These are phyloP conservation scores for Aspergillus sp. DNA, from an alignment of 2,329 filamentous ascomycete genomes.

Conservation along the genomic window DNA sequence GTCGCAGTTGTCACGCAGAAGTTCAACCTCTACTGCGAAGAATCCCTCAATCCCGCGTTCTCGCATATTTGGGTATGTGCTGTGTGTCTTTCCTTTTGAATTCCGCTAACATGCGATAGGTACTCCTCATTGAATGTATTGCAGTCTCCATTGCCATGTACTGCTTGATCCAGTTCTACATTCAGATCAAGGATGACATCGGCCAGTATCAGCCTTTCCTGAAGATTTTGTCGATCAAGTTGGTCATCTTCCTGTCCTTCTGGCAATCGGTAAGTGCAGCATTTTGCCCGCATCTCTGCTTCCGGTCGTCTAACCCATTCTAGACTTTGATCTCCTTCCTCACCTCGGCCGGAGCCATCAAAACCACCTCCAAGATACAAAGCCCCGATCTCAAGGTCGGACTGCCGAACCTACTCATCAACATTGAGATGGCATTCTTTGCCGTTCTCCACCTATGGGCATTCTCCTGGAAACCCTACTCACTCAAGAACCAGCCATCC, in stretches of 20 bases:
- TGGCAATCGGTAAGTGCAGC: conserved; percentile 65
- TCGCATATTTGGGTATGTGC: conserved; percentile 77
- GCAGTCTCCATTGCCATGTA: conserved; percentile 85
- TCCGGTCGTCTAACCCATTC: background rate
- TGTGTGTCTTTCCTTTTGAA: background rate
- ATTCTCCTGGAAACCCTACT: conserved; percentile 75
- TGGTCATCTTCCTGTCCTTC: conserved; percentile 88
- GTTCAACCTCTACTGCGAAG: conserved; percentile 72
- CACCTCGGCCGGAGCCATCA: conserved; percentile 63
- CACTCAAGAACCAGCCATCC: conserved; percentile 50
- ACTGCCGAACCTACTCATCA: conserved; percentile 74
- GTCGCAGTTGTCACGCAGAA: conserved; percentile 73
- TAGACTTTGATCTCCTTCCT: conserved; percentile 62
- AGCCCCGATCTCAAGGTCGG: conserved; percentile 79
- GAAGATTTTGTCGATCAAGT: conserved; percentile 83
- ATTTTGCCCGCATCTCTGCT: background rate
- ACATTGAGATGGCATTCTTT: conserved; percentile 83
- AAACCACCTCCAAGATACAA: conserved; percentile 62
- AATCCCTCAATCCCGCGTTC: conserved; percentile 74
- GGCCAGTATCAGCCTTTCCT: conserved; percentile 70
- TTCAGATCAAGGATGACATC: conserved; percentile 70
- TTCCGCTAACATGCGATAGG: conserved; percentile 44
- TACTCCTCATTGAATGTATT: conserved; percentile 67
- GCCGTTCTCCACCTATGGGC: conserved; percentile 77
- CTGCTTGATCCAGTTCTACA: conserved; percentile 83